A percentile compares a stretch with the other conserved stretches of the same genome.
Evolutionary conservation across 805 yeast genomes (phyloP).

Genomic region (Zygosaccharomyces siamensis): DNA sequence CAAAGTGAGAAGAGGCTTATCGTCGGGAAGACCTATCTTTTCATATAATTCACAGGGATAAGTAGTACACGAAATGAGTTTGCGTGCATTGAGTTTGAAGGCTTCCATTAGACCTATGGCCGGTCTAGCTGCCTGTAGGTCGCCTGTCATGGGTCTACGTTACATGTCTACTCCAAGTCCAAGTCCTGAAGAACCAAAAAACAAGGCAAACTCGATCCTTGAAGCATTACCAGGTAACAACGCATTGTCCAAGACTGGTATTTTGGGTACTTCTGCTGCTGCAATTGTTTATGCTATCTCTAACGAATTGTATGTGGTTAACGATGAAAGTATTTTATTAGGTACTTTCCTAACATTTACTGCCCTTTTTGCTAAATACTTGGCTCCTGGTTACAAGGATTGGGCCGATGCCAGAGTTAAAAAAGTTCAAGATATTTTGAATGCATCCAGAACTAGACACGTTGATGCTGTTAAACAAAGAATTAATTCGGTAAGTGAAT

Average conservation of each 20-base stretch:
- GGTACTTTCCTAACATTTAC: slow-evolving; percentile 75
- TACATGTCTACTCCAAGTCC: slow-evolving; percentile 55
- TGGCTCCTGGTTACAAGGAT: slow-evolving; percentile 91
- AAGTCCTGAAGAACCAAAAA: slow-evolving; percentile 65
- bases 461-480: slow-evolving; percentile 89
- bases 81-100: slow-evolving; percentile 29
- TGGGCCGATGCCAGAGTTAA: slow-evolving; percentile 86
- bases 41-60: background rate
- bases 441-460: slow-evolving; percentile 84
- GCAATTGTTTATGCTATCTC: slow-evolving; percentile 92
- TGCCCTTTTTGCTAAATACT: slow-evolving; percentile 72
- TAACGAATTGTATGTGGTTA: slow-evolving; percentile 85
- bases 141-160: slow-evolving; percentile 49
- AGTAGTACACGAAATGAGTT: slow-evolving; percentile 20
- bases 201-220: slow-evolving; percentile 83
- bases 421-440: slow-evolving; percentile 75
- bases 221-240: slow-evolving; percentile 92
- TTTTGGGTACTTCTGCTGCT: slow-evolving; percentile 90
- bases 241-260: slow-evolving; percentile 85
- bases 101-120: slow-evolving; percentile 25
- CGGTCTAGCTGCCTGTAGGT: slow-evolving; percentile 23
- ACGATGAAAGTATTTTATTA: slow-evolving; percentile 87
- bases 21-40: background rate
- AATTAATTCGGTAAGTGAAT: slow-evolving; percentile 79
- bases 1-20: background rate